These are phyloP conservation scores for Cryptococcus deneoformans DNA, from an alignment of 1,284 basidiomycete genomes.

Conservation along the genomic window DNA sequence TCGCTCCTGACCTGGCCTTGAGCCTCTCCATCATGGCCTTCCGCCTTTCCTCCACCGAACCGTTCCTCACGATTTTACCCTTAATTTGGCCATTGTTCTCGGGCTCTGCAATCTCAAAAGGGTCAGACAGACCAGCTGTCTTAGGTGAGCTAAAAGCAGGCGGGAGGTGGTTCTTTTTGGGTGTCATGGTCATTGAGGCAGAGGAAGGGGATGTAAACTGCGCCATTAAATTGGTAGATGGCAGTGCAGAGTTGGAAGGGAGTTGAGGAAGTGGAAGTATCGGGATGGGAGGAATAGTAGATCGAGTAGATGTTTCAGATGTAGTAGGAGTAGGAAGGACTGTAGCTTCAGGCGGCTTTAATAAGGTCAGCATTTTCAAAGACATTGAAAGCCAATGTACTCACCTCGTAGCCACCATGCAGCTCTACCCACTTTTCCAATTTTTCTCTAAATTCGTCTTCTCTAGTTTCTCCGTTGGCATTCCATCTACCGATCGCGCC, in stretches of 20 bases:
- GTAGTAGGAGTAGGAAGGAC: constrained; percentile 39
- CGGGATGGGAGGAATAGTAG: constrained; percentile 44
- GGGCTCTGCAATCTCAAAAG: constrained; percentile 22
- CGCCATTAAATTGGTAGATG: constrained; percentile 32
- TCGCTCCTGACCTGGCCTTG: constrained; percentile 35
- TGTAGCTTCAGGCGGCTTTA: too few species aligned
- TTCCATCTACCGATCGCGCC: constrained; percentile 49
- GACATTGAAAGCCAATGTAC: neutral
- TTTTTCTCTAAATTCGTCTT: constrained; percentile 32
- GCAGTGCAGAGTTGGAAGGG: constrained; percentile 24
- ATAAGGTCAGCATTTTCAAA: neutral
- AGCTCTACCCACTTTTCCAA: constrained; percentile 47
- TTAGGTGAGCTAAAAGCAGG: constrained; percentile 7
- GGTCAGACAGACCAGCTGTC: constrained; percentile 33
- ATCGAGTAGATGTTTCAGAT: constrained; percentile 20
- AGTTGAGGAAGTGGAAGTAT: constrained; percentile 41
- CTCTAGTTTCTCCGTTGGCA: constrained; percentile 36
- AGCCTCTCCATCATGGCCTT: constrained; percentile 46
- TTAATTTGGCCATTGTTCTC: constrained; percentile 18
- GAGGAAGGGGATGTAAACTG: constrained; percentile 16
- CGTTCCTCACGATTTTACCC: constrained; percentile 17
- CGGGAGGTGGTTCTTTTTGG: constrained; percentile 4
- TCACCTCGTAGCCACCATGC: constrained; percentile 37
- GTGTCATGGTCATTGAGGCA: neutral
- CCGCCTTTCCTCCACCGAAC: constrained; percentile 39